Conservation (phyloP, 139 green algal genomes). For the Coccomyxa sp. region DNA sequence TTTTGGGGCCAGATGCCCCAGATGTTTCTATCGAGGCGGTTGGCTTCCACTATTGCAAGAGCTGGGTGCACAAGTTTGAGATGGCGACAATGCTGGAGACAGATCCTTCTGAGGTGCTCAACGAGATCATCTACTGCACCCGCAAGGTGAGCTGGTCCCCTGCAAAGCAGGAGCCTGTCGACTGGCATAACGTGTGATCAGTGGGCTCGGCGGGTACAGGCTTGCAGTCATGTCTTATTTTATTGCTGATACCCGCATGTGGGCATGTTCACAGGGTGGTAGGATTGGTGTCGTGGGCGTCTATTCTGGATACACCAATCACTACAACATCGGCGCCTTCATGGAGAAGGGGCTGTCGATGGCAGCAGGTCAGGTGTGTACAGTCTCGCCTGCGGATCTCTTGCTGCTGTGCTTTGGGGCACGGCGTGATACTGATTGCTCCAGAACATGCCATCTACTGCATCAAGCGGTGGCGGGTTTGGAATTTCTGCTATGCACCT, state of each 20-base stretch:
- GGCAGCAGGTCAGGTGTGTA: background rate
- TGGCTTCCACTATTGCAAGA: conserved; percentile 68
- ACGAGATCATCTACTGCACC: conserved; percentile 62
- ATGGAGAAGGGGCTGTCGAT: conserved; percentile 74
- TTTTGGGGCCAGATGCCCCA: conserved; percentile 32
- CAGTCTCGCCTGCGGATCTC: too few relatives aligned
- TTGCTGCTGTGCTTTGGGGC: too few relatives aligned
- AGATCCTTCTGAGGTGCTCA: conserved; percentile 67
- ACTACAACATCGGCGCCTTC: conserved; percentile 72
- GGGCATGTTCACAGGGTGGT: conserved; percentile 16
- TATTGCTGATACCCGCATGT: background rate
- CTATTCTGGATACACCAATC: conserved; percentile 55
- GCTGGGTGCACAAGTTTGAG: conserved; percentile 40
- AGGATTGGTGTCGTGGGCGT: conserved; percentile 38
- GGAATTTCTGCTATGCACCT: too few relatives aligned
- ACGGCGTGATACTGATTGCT: too few relatives aligned
- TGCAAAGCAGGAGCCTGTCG: background rate
- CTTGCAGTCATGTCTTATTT: background rate
- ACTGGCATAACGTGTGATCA: background rate
- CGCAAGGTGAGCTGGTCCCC: conserved; percentile 31
- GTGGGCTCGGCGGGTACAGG: background rate
- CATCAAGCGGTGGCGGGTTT: too few relatives aligned
- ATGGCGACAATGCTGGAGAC: conserved; percentile 58
- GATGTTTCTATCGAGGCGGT: conserved; percentile 70
- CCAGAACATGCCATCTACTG: too few relatives aligned